Evolutionary conservation across 768 basidiomycete species (phyloP).

Genomic region (Podaxis rugospora): DNA sequence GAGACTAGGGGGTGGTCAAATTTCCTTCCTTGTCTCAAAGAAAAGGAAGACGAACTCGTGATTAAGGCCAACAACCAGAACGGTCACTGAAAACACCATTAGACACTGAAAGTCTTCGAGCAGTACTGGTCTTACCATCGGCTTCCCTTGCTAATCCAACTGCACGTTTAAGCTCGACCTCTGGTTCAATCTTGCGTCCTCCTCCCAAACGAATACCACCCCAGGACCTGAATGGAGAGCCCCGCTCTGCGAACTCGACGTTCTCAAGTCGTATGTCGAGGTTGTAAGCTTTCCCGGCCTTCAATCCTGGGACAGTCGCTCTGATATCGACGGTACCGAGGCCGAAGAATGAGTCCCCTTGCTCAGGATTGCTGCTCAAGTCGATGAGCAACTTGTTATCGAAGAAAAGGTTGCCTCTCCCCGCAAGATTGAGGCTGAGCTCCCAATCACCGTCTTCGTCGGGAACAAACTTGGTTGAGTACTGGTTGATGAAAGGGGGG

Average conservation of each 20-base stretch:
- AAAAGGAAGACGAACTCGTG: constrained; percentile 35
- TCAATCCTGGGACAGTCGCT: constrained; percentile 29
- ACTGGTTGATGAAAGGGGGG: constrained; percentile 20
- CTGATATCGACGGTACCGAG: constrained; percentile 37
- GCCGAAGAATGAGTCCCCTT: constrained; percentile 38
- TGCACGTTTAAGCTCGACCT: constrained; percentile 38
- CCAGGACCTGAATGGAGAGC: constrained; percentile 33
- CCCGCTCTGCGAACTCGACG: constrained; percentile 27
- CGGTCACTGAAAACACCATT: constrained; percentile 26
- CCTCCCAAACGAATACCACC: constrained; percentile 36
- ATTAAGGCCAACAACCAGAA: constrained; percentile 52
- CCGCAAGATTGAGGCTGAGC: constrained; percentile 41
- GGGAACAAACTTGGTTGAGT: constrained; percentile 40
- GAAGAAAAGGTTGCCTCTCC: constrained; percentile 46
- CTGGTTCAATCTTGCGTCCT: constrained; percentile 26
- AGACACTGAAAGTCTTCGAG: not conserved
- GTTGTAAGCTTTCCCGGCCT: constrained; percentile 36
- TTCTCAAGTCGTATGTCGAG: constrained; percentile 35
- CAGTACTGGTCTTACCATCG: constrained; percentile 27
- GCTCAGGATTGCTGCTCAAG: constrained; percentile 33
- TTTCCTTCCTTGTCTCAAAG: not conserved
- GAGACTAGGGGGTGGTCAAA: constrained; percentile 20
- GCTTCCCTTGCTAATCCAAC: constrained; percentile 31
- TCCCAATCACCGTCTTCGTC: constrained; percentile 50
- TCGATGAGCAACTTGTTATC: constrained; percentile 43